Evolutionary conservation across 2,329 filamentous ascomycete species (phyloP).

Genomic region (Fusarium algeriense): DNA sequence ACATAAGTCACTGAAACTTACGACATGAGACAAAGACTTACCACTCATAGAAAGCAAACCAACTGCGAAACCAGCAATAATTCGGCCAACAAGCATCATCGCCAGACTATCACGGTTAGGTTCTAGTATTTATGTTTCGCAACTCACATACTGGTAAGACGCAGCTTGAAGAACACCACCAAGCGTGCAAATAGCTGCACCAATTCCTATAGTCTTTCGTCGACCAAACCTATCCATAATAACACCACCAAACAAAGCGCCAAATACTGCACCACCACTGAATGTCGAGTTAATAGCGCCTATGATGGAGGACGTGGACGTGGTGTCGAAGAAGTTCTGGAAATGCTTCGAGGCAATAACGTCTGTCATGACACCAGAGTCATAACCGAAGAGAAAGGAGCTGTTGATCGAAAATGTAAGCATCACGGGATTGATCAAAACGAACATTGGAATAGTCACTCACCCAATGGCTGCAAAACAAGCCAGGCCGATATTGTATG

Average conservation of each 20-base stretch:
- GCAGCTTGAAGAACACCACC: constrained; percentile 66
- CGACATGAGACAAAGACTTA: constrained; percentile 4
- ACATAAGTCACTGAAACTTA: constrained; percentile 59
- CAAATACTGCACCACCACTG: constrained; percentile 46
- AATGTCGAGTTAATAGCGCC: constrained; percentile 73
- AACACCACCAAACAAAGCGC: constrained; percentile 40
- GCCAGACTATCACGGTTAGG: constrained; percentile 54
- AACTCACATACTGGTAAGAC: constrained; percentile 51
- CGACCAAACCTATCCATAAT: constrained; percentile 70
- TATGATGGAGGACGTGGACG: constrained; percentile 55
- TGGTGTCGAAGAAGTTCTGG: constrained; percentile 65
- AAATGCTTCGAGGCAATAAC: constrained; percentile 68
- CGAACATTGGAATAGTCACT: constrained; percentile 14
- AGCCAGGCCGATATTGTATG: constrained; percentile 55
- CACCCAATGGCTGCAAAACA: constrained; percentile 57
- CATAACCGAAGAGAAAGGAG: constrained; percentile 61
- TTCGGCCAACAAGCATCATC: constrained; percentile 45
- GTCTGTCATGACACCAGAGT: constrained; percentile 54
- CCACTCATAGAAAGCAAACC: constrained; percentile 57
- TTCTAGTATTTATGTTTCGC: constrained; percentile 53
- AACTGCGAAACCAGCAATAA: constrained; percentile 44
- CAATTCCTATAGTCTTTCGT: constrained; percentile 65
- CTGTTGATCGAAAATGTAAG: constrained; percentile 29
- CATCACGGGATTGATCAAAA: not conserved
- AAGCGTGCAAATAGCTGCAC: constrained; percentile 63